A percentile compares a stretch with the other conserved stretches of the same genome.
Evolutionary conservation across 2,329 filamentous ascomycete genomes (phyloP).

Genomic region (Cladosporium sp.): DNA sequence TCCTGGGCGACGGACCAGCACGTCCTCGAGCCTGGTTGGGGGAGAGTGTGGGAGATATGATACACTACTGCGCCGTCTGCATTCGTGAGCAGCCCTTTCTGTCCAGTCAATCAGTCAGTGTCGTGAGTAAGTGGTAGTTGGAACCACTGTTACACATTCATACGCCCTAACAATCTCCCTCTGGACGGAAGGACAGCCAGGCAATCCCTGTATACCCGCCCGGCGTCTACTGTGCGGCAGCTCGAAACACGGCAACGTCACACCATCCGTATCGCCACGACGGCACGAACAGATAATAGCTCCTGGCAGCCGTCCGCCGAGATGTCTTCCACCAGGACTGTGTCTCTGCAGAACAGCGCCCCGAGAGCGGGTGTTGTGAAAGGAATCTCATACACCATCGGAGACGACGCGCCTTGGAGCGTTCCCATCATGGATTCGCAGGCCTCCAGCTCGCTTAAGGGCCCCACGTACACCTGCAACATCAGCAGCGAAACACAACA

Average conservation of each 20-base stretch:
- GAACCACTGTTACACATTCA: slow-evolving; percentile 2
- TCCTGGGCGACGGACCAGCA: slow-evolving; percentile 12
- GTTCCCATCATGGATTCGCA: slow-evolving; percentile 30
- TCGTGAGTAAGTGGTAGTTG: not conserved
- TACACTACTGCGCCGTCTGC: slow-evolving; percentile 13
- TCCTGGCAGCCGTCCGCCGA: not conserved
- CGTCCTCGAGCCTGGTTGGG: slow-evolving; percentile 10
- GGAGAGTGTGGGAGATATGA: slow-evolving; percentile 2
- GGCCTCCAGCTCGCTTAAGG: not conserved
- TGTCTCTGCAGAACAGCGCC: slow-evolving; percentile 14
- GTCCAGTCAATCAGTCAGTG: slow-evolving; percentile 1
- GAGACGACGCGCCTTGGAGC: slow-evolving; percentile 36
- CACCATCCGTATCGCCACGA: not conserved
- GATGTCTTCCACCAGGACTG: slow-evolving; percentile 18
- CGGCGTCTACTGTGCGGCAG: slow-evolving; percentile 7
- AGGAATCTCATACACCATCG: slow-evolving; percentile 43
- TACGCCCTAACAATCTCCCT: not conserved
- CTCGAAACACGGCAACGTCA: slow-evolving; percentile 20
- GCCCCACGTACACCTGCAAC: slow-evolving; percentile 4
- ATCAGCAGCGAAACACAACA: slow-evolving; percentile 26
- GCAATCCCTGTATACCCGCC: slow-evolving; percentile 9
- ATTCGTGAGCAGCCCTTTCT: not conserved
- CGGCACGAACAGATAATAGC: slow-evolving; percentile 7
- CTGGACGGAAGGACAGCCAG: slow-evolving; percentile 4
- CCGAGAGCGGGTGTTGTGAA: slow-evolving; percentile 29